These are phyloP conservation scores for Edaphochlamys debaryana DNA, from an alignment of 139 green algal species.

Conservation along the genomic window DNA sequence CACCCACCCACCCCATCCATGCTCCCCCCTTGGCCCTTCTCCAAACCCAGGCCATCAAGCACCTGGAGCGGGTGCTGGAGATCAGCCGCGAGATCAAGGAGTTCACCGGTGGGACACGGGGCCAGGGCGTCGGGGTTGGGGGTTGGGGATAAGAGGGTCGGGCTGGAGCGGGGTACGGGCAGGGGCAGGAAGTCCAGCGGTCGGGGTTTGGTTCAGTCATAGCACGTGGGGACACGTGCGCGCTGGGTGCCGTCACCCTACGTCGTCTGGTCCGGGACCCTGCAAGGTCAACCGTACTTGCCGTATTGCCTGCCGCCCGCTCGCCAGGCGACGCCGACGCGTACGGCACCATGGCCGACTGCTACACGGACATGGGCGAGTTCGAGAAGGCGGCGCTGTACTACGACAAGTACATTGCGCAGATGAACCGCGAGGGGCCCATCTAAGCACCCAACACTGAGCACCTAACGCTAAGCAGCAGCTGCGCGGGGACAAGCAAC, in stretches of 20 bases:
- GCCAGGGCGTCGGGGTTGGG: too few relatives aligned
- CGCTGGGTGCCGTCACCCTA: too few relatives aligned
- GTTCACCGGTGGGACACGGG: conserved; percentile 57
- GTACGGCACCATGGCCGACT: conserved; percentile 94
- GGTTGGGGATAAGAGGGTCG: too few relatives aligned
- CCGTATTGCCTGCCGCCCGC: too few relatives aligned
- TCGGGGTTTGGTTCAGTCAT: not conserved
- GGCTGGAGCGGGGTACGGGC: not conserved
- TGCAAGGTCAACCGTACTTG: too few relatives aligned
- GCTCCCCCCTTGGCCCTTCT: too few relatives aligned
- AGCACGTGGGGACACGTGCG: not conserved
- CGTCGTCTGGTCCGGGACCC: too few relatives aligned
- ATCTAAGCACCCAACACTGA: conserved; percentile 47
- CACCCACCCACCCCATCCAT: too few relatives aligned
- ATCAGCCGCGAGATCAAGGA: conserved; percentile 84
- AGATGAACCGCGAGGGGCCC: conserved; percentile 75
- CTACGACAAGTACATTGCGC: conserved; percentile 88
- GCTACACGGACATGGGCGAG: conserved; percentile 92
- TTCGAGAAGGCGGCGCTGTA: conserved; percentile 90
- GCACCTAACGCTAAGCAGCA: too few relatives aligned
- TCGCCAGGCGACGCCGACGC: conserved; percentile 81
- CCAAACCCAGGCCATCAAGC: conserved; percentile 78
- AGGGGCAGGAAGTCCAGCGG: conserved; percentile 20
- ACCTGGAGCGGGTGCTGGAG: conserved; percentile 88
- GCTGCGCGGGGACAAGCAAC: too few relatives aligned